Base-by-base conservation (phyloP, 306 rosid genomes). In the Dalbergia cultrata region DNA sequence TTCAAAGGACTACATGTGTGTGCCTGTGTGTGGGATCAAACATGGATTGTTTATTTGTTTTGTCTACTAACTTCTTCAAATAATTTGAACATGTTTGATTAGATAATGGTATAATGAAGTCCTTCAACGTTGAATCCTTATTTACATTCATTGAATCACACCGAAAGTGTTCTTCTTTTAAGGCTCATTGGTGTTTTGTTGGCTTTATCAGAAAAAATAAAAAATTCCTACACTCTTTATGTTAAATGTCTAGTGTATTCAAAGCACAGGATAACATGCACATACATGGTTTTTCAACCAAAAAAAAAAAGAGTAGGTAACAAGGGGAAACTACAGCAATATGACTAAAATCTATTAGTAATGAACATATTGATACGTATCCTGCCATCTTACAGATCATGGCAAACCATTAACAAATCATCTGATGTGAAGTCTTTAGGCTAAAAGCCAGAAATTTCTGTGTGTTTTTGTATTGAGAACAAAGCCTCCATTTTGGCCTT, bases 371-470 rank as follows among this genome's bases (percentile, higher is more conserved):
- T 54, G 75, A 56, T 39, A 17, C 39, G 77, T 79, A 57, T 61
- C 34, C 31, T 53, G 68, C 39, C 2, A 10, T 80, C 45, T 49
- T 80, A 62, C 0, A 71, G n/a, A 62, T 60, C 14, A 21, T 13
- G 47, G 26, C 35, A 76, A 53, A 41, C 52, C 31, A 11, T 8
- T 67, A 77, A 78, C 13, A 35, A 39, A 5, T 43, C 13, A 65
- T 33, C 7, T 33, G 47, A 54, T n/a, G 63, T 49, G 44, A 72
- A 74, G 52, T 16, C 5, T 37, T 86, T 53, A 93, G 43, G 98
- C 98, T 69, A 94, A 79, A 69, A 94, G 97, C 98, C 98, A 94
- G 92, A 94, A 94, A 76, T 94, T 94, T 66, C 81, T 90, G 31
- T 89, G 95, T 19, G 97, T 92, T 88, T 89, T 94, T 16, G 97